phyloP scores from a whole-genome alignment of 805 yeast species.

The Suhomyces sp. region DNA sequence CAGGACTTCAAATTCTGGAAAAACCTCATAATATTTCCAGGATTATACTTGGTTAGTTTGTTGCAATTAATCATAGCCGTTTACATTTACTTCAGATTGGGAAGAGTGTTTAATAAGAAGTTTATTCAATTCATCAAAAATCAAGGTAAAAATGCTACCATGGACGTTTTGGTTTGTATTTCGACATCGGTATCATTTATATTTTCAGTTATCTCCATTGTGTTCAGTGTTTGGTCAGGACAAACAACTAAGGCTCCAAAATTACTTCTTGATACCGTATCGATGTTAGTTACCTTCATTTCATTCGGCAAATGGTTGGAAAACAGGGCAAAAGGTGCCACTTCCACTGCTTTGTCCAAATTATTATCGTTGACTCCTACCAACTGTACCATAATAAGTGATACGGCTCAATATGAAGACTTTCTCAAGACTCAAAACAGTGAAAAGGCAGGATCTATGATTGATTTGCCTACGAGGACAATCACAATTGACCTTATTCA shows the following conservation, averaged over 20 bases:
- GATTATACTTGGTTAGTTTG: conserved; percentile 63
- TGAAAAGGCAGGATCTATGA: conserved; percentile 11
- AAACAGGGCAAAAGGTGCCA: conserved; percentile 88
- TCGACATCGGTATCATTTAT: conserved; percentile 78
- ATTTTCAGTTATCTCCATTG: conserved; percentile 68
- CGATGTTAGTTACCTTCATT: conserved; percentile 81
- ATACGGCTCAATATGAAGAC: conserved; percentile 26
- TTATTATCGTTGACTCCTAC: conserved; percentile 80
- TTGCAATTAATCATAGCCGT: conserved; percentile 57
- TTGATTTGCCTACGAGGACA: conserved; percentile 38
- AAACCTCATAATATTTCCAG: conserved; percentile 46
- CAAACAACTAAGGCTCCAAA: conserved; percentile 52
- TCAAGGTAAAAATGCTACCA: conserved; percentile 61
- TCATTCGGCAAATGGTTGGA: conserved; percentile 90
- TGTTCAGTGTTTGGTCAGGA: conserved; percentile 46
- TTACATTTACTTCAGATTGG: conserved; percentile 66
- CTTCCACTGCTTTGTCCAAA: conserved; percentile 83
- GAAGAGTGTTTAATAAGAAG: conserved; percentile 62
- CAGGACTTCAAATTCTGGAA: conserved; percentile 36
- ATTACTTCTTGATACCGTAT: conserved; percentile 80
- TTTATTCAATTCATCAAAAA: conserved; percentile 66
- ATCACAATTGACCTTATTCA: conserved; percentile 81
- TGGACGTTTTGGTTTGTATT: conserved; percentile 87
- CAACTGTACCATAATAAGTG: conserved; percentile 61
- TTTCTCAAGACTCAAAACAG: conserved; percentile 11